A percentile compares a stretch with the other conserved stretches of the same genome.
Evolutionary conservation across 2,329 filamentous ascomycete genomes (phyloP).

Genomic region (Fusarium xylarioides): DNA sequence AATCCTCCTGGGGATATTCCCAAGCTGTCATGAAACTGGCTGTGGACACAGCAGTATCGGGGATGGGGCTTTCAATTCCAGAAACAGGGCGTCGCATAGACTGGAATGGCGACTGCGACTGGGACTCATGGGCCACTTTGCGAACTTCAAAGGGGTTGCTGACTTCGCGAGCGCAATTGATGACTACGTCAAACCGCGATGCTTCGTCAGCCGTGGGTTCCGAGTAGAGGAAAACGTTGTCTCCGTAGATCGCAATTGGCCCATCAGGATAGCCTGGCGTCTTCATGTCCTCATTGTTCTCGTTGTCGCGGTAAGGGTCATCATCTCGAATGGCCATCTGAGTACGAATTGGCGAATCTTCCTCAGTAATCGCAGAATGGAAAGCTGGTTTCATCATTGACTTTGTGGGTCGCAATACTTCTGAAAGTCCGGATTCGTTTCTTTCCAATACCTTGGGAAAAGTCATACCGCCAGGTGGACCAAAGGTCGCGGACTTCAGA

Average conservation of each 20-base stretch:
- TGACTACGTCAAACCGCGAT: slow-evolving; percentile 79
- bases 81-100: slow-evolving; percentile 44
- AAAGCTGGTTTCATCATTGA: slow-evolving; percentile 49
- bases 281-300: slow-evolving; percentile 81
- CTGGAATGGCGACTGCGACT: slow-evolving; percentile 44
- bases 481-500: slow-evolving; percentile 67
- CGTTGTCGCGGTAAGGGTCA: slow-evolving; percentile 71
- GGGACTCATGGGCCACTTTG: slow-evolving; percentile 40
- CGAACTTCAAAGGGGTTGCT: slow-evolving; percentile 73
- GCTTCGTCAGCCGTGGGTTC: slow-evolving; percentile 84
- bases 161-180: slow-evolving; percentile 87
- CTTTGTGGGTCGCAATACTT: slow-evolving; percentile 64
- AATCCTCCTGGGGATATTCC: slow-evolving; percentile 60
- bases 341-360: slow-evolving; percentile 66
- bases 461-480: slow-evolving; percentile 69
- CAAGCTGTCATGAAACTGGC: slow-evolving; percentile 69
- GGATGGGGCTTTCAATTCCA: slow-evolving; percentile 53
- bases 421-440: slow-evolving; percentile 68
- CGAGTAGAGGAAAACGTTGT: slow-evolving; percentile 80
- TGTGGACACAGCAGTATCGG: slow-evolving; percentile 66
- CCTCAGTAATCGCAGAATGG: slow-evolving; percentile 60
- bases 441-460: slow-evolving; percentile 69
- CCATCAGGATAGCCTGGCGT: slow-evolving; percentile 84
- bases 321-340: slow-evolving; percentile 67
- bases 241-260: slow-evolving; percentile 82